A percentile compares a stretch with the other conserved stretches of the same genome.
These are phyloP conservation scores for Fusarium albidum DNA, from an alignment of 2,329 filamentous ascomycete genomes.

Conservation along the genomic window DNA sequence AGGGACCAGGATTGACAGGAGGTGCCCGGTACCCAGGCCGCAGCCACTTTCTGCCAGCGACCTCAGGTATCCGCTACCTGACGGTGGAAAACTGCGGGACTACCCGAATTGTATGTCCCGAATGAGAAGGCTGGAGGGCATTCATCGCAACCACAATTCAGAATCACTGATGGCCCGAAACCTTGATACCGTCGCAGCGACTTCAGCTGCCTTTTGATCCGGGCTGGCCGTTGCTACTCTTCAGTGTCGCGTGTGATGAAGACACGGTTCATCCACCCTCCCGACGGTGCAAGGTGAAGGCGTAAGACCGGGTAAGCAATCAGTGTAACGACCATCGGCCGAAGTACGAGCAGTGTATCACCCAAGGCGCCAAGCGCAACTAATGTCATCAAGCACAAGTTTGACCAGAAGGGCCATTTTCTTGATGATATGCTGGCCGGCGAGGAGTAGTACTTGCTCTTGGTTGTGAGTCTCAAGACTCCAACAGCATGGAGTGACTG, in stretches of 20 bases:
- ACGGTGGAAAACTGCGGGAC: no score
- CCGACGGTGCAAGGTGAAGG: neutral
- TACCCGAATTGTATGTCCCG: no score
- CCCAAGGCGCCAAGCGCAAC: neutral
- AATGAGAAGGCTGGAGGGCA: no score
- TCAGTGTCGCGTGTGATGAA: neutral
- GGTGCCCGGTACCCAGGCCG: no score
- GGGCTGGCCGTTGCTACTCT: neutral
- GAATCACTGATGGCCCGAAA: no score
- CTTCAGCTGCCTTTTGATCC: neutral
- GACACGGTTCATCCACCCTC: neutral
- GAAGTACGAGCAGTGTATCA: neutral
- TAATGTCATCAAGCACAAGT: conserved; percentile 5
- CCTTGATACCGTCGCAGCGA: neutral
- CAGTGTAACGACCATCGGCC: neutral
- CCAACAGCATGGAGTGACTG: neutral
- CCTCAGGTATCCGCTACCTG: no score
- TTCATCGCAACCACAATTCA: no score
- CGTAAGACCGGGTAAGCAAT: neutral
- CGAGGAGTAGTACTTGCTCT: conserved; percentile 6
- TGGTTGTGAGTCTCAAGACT: conserved; percentile 5
- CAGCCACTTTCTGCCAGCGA: no score
- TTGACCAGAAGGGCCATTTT: conserved; percentile 23
- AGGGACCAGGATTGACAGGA: no score
- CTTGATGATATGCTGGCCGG: conserved; percentile 21